Evolutionary conservation across 768 basidiomycete genomes (phyloP), one percentile per base, ranked within the genome.

Genomic region (Fibroporia radiculosa): DNA sequence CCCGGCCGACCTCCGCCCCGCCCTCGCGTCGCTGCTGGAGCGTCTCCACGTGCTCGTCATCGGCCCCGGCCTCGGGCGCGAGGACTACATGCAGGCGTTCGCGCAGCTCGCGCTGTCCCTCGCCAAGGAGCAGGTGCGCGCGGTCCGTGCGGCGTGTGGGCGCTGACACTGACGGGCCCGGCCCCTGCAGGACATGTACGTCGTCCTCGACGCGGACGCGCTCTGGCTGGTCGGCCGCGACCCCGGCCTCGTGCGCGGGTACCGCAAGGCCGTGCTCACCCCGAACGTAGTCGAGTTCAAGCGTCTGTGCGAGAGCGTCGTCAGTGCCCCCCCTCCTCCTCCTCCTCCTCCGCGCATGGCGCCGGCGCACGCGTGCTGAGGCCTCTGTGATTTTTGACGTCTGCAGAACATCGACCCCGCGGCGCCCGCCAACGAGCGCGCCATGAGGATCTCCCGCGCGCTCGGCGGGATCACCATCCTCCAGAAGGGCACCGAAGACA

Each of bases 201-300:
- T 98, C 49, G 93, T 98, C 14, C 71, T 99, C 13, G 96, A 99
- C 56, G 96, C 95, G 1, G 95, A 99, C 59, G 91, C 84, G 1
- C 74, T 99, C 14, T 89, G 74, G 71, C 71, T 93, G 63, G 72
- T 93, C 19, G 82, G 90, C 19, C 73, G 84, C 54, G 82, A 93
- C 38, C 68, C 82, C 2, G 66, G 72, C 4, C 61, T 89, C 44
- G 78, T 99, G 47, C 73, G 76, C 52, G 95, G 93, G 1, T 96
- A 97, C 61, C 74, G 82, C 16, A 77, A 87, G 16, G 85, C 87
- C 0, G 83, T 99, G 14, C 65, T 99, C 41, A 98, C 96, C 0
- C 96, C 96, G 0, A 98, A 98, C 54, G 77, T 95, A 11, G 85
- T 87, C 49, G 96, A 98, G 60, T 98, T 98, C 64, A 78, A 82